Percentiles rank a stretch among this genome's conserved stretches.
Conservation (phyloP, 2,329 filamentous ascomycete species). For the Fusarium aywerte region DNA sequence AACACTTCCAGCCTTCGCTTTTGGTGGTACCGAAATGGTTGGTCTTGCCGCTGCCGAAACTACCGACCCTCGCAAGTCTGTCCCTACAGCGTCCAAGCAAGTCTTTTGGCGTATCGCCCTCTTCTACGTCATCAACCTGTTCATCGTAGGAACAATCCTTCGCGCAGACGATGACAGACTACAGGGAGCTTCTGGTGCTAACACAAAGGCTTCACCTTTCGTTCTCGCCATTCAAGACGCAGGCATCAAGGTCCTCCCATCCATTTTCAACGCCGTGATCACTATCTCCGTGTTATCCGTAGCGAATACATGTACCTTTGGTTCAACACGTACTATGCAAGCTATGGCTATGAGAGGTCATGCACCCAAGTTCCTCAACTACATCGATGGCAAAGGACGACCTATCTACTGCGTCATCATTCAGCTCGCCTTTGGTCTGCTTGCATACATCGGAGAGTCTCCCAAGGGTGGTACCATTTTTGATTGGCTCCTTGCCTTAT, state of each 20-base stretch:
- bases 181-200: constrained; percentile 64
- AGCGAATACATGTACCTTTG: constrained; percentile 91
- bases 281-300: constrained; percentile 93
- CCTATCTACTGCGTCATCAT: constrained; percentile 78
- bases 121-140: constrained; percentile 88
- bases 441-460: constrained; percentile 80
- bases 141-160: constrained; percentile 83
- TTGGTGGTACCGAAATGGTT: constrained; percentile 79
- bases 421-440: constrained; percentile 74
- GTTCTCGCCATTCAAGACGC: constrained; percentile 91
- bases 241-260: constrained; percentile 81
- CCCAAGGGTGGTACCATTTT: constrained; percentile 71
- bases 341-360: constrained; percentile 89
- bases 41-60: constrained; percentile 82
- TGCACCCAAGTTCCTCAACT: constrained; percentile 79
- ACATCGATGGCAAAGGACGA: constrained; percentile 84
- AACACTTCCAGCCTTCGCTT: constrained; percentile 63
- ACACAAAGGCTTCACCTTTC: constrained; percentile 85
- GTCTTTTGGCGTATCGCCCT: constrained; percentile 94
- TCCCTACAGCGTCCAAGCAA: constrained; percentile 89
- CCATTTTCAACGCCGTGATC: constrained; percentile 94
- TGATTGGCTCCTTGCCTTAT: constrained; percentile 81
- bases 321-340: constrained; percentile 88
- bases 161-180: constrained; percentile 75
- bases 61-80: constrained; percentile 78